Percentiles rank a stretch among this genome's conserved stretches.
Conservation (phyloP, 2,329 filamentous ascomycete species). For the Mariannaea sp. region DNA sequence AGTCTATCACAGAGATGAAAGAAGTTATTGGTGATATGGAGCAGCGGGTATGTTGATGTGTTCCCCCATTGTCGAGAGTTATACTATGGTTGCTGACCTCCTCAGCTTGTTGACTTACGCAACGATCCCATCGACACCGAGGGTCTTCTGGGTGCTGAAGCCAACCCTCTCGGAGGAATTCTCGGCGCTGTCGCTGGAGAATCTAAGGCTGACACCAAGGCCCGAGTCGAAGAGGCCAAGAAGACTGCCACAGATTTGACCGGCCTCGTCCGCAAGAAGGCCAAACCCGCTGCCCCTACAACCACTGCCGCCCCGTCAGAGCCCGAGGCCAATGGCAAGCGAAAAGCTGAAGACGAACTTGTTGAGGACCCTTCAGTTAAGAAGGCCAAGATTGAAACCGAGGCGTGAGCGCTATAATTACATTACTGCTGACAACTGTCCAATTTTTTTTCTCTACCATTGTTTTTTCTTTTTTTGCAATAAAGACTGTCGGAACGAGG, state of each 20-base stretch:
- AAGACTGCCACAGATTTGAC: conserved; percentile 75
- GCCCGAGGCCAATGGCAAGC: conserved; percentile 47
- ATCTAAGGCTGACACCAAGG: conserved; percentile 63
- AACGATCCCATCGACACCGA: conserved; percentile 57
- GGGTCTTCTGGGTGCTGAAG: conserved; percentile 45
- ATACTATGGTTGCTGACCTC: conserved; percentile 13
- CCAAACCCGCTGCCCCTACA: conserved; percentile 37
- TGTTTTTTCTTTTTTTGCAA: background rate
- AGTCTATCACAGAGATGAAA: conserved; percentile 72
- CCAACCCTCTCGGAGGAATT: conserved; percentile 59
- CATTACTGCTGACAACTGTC: background rate
- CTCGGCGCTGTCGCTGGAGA: conserved; percentile 68
- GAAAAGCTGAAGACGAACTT: conserved; percentile 40
- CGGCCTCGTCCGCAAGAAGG: conserved; percentile 76
- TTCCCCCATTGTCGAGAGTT: background rate
- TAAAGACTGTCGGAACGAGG: background rate
- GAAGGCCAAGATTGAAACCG: conserved; percentile 44
- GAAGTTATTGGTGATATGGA: conserved; percentile 81
- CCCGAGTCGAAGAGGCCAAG: conserved; percentile 72
- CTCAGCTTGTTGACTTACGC: conserved; percentile 69
- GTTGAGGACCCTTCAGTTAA: conserved; percentile 41
- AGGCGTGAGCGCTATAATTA: background rate
- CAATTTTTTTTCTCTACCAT: no score
- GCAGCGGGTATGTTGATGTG: conserved; percentile 62
- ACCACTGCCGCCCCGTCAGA: conserved; percentile 35